These are phyloP conservation scores for Cryptosporidium tyzzeri DNA, from an alignment of 169 alveolate species.

Conservation along the genomic window DNA sequence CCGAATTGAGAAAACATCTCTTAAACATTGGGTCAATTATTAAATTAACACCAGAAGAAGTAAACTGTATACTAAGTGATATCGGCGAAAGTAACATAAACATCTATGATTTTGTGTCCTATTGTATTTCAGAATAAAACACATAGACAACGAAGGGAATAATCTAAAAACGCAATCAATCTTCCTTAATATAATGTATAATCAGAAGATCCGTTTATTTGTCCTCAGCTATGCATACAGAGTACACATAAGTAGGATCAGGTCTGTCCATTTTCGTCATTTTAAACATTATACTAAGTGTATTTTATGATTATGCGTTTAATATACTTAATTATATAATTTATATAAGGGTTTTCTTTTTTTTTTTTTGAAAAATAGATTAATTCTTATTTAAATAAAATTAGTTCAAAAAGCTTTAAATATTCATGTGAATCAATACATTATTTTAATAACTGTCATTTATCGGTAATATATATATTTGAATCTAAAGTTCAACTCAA, in stretches of 20 bases:
- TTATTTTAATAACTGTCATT: too few relatives aligned
- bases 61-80: constrained; percentile 56
- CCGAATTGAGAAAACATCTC: constrained; percentile 17
- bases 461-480: too few relatives aligned
- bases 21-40: constrained; percentile 32
- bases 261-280: constrained; percentile 73
- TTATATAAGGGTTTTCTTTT: neutral
- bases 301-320: neutral
- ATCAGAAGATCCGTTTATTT: constrained; percentile 71
- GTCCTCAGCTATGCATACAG: constrained; percentile 36
- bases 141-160: neutral
- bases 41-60: constrained; percentile 54
- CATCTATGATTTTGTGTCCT: constrained; percentile 63
- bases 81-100: constrained; percentile 51
- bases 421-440: neutral
- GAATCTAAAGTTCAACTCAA: too few relatives aligned
- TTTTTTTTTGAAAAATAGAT: neutral
- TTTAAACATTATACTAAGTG: neutral
- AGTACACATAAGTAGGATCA: constrained; percentile 60
- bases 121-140: constrained; percentile 51
- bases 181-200: constrained; percentile 9
- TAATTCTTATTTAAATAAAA: too few relatives aligned
- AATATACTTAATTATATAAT: neutral
- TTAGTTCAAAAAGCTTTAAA: neutral
- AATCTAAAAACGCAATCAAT: neutral